Conservation (phyloP, 192 early-diverging fungal species). For the Podila clonocystis region DNA sequence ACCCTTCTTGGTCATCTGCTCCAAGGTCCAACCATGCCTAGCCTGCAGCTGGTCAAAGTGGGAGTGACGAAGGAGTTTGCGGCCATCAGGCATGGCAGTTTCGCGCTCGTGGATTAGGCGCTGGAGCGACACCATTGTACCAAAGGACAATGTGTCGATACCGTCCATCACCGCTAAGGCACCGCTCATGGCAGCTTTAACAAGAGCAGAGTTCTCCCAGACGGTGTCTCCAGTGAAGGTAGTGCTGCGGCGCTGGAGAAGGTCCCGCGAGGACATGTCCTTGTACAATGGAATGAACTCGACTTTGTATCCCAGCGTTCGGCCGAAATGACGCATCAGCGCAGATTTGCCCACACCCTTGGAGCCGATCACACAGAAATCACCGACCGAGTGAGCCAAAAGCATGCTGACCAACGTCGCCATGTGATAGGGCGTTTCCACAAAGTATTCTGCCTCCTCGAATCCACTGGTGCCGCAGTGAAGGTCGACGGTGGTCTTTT, state of each 20-base stretch:
- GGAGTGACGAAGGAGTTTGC: conserved; percentile 58
- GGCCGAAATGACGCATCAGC: conserved; percentile 68
- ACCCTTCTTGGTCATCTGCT: conserved; percentile 60
- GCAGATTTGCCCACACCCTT: conserved; percentile 82
- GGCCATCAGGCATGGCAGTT: conserved; percentile 74
- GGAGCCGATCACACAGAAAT: conserved; percentile 77
- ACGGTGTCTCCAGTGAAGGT: conserved; percentile 75
- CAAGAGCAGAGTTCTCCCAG: conserved; percentile 78
- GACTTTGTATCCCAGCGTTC: conserved; percentile 60
- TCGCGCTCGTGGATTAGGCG: conserved; percentile 76
- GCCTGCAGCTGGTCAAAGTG: conserved; percentile 66
- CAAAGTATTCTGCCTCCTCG: conserved; percentile 60
- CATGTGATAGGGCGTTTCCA: conserved; percentile 67
- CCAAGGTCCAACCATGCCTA: conserved; percentile 53
- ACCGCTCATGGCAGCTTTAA: conserved; percentile 78
- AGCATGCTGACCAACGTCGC: conserved; percentile 64
- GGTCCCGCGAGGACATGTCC: conserved; percentile 84
- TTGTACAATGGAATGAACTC: conserved; percentile 80
- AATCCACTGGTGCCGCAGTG: conserved; percentile 57
- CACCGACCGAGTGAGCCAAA: conserved; percentile 63
- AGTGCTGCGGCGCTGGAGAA: conserved; percentile 79
- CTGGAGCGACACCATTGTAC: conserved; percentile 73
- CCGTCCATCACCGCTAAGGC: conserved; percentile 80
- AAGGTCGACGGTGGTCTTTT: conserved; percentile 30
- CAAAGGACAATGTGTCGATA: conserved; percentile 75